phyloP scores from a whole-genome alignment of 23 red algal genomes.

The Gracilaria vermiculophylla region DNA sequence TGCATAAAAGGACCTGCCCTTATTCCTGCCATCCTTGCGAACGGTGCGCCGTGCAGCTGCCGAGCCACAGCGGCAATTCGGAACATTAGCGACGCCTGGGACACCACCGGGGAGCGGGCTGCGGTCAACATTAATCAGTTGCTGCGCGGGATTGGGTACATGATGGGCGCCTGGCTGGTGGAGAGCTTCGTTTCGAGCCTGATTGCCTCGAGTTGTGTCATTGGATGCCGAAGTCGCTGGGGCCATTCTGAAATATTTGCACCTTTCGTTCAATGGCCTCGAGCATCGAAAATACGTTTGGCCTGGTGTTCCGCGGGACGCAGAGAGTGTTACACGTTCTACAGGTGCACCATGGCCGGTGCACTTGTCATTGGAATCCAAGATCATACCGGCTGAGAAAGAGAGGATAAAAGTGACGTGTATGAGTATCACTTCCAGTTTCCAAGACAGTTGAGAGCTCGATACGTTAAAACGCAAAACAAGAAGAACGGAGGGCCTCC shows the following conservation, averaged over 20 bases:
- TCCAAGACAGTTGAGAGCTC: too few species aligned
- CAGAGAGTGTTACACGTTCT: background rate
- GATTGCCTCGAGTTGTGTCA: background rate
- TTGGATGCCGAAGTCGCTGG: background rate
- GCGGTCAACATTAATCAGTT: background rate
- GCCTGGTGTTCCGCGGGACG: background rate
- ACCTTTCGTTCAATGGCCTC: constrained; percentile 6
- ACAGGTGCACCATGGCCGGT: constrained; percentile 10
- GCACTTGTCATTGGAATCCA: background rate
- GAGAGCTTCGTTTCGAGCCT: background rate
- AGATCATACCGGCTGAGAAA: too few species aligned
- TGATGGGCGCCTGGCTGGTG: background rate
- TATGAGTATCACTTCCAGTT: too few species aligned
- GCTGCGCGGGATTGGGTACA: background rate
- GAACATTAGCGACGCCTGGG: background rate
- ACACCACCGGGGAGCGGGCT: background rate
- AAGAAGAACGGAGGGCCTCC: too few species aligned
- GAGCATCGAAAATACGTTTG: constrained; percentile 2
- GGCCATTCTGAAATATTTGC: background rate
- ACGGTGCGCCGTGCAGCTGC: constrained; percentile 40
- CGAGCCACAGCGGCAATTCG: constrained; percentile 35
- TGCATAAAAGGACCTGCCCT: constrained; percentile 26
- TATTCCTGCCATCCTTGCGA: constrained; percentile 38
- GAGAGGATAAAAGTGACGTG: too few species aligned
- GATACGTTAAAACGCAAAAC: too few species aligned